A percentile compares a stretch with the other conserved stretches of the same genome.
phyloP scores from a whole-genome alignment of 768 basidiomycete species.

The Cubamyces sp. region DNA sequence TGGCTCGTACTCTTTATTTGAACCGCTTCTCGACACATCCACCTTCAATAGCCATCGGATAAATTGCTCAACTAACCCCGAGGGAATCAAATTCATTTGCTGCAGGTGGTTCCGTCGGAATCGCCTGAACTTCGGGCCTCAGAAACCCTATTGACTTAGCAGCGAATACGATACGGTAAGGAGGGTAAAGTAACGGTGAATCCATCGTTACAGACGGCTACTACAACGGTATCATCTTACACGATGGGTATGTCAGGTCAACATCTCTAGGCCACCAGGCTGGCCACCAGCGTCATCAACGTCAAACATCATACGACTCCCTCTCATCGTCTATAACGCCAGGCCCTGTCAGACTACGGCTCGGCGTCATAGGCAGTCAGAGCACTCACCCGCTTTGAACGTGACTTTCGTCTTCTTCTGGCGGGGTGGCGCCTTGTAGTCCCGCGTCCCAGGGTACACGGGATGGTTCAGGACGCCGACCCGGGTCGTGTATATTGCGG shows the following conservation, averaged over 20 bases:
- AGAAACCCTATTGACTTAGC: too few relatives aligned
- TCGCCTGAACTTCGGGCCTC: too few relatives aligned
- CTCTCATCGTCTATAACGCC: background rate
- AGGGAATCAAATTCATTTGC: too few relatives aligned
- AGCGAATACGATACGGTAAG: background rate
- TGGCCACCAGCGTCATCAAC: background rate
- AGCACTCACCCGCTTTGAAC: background rate
- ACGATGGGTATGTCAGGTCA: background rate
- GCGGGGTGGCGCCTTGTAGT: constrained; percentile 18
- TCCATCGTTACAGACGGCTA: background rate
- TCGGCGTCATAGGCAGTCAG: background rate
- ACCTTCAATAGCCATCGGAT: too few relatives aligned
- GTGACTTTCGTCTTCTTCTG: constrained; percentile 11
- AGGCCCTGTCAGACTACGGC: background rate
- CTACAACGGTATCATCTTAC: constrained; percentile 8
- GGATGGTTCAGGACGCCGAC: constrained; percentile 23
- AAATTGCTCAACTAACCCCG: too few relatives aligned
- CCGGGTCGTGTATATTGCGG: constrained; percentile 17
- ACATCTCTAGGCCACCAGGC: too few relatives aligned
- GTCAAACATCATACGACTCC: background rate
- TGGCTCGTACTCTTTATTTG: too few relatives aligned
- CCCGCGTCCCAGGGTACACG: constrained; percentile 18
- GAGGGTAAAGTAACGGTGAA: too few relatives aligned
- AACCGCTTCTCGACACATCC: too few relatives aligned
- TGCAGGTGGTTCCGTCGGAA: too few relatives aligned